Base-by-base conservation (phyloP, 2,329 filamentous ascomycete species). In the Aspergillus neotritici region DNA sequence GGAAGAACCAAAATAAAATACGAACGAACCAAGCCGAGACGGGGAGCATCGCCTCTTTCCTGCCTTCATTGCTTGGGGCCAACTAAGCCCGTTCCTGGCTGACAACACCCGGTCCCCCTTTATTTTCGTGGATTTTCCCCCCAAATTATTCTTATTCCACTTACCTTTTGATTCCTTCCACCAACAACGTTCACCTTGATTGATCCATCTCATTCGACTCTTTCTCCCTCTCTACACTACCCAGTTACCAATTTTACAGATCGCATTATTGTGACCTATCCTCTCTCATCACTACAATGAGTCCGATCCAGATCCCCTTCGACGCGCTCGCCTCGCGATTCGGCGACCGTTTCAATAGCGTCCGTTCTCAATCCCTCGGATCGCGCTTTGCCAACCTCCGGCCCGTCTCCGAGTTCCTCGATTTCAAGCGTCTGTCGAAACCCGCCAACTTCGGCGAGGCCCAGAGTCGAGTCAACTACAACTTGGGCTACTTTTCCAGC, bases 381-480 rank as follows among this genome's bases (percentile, higher is more conserved):
- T 80, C 83, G 53, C 84, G 93, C 53, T 97, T 97, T 70, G 83
- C 90, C 68, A 97, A 96, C 72, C 78, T 98, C 63, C 86, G 84
- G 48, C 91, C 93, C 49, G 69, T 97, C 57, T 83, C 84, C 66
- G 93, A 98, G 71, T 98, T 98, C 72, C 78, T 96, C 68, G 90
- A 97, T 70, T 70, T 97, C 72, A 96, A 96, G 81, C 88, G 90
- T 56, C 61, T 98, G 44, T 94, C 88, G 54, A 98, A 97, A 75
- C 93, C 93, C 21, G 80, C 80, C 63, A 94, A 94, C 74, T 96
- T 97, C 61, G 75, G 74, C 54, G 90, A 96, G 69, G 82, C 88
- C 52, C 91, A 97, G 71, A 89, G 84, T 57, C 83, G 91, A 54
- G 83, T 95, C 73, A 94, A 94, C 77, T 96, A 96, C 83, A 98